Percentiles rank a stretch among this genome's conserved stretches.
Conservation (phyloP, 495 filamentous ascomycete species). For the Penicillium odoratum region DNA sequence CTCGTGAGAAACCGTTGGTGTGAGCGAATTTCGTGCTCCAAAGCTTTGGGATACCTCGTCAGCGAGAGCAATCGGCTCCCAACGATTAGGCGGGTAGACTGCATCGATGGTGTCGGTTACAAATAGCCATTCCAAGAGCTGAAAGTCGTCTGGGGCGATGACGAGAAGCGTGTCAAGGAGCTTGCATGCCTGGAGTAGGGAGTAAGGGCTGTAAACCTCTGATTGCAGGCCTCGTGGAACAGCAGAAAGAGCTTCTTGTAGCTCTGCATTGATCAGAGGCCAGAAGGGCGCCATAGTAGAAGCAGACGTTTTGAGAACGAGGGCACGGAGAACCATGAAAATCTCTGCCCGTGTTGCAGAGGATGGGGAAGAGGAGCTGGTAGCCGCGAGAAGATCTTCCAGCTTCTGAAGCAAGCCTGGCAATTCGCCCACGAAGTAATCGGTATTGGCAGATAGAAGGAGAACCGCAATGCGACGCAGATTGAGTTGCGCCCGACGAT, state of each 20-base stretch:
- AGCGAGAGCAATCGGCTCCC: slow-evolving; percentile 72
- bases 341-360: slow-evolving; percentile 85
- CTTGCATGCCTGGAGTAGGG: slow-evolving; percentile 87
- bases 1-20: slow-evolving; percentile 33
- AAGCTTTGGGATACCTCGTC: slow-evolving; percentile 85
- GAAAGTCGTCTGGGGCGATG: slow-evolving; percentile 92
- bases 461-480: slow-evolving; percentile 79
- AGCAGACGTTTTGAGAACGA: slow-evolving; percentile 72
- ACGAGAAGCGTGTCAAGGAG: slow-evolving; percentile 82
- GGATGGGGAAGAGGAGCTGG: slow-evolving; percentile 85
- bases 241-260: slow-evolving; percentile 79
- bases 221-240: slow-evolving; percentile 67
- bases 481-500: slow-evolving; percentile 89
- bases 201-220: slow-evolving; percentile 73
- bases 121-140: slow-evolving; percentile 94
- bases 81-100: slow-evolving; percentile 77
- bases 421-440: slow-evolving; percentile 78
- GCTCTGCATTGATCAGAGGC: slow-evolving; percentile 85
- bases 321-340: slow-evolving; percentile 81
- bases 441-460: slow-evolving; percentile 67
- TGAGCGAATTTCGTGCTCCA: slow-evolving; percentile 47
- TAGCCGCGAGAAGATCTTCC: slow-evolving; percentile 83
- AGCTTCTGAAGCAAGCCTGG: slow-evolving; percentile 75
- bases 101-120: slow-evolving; percentile 96
- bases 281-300: slow-evolving; percentile 80